Evolutionary conservation across 106 monocot genomes (phyloP).

Genomic region (Dactylorhiza incarnata): DNA sequence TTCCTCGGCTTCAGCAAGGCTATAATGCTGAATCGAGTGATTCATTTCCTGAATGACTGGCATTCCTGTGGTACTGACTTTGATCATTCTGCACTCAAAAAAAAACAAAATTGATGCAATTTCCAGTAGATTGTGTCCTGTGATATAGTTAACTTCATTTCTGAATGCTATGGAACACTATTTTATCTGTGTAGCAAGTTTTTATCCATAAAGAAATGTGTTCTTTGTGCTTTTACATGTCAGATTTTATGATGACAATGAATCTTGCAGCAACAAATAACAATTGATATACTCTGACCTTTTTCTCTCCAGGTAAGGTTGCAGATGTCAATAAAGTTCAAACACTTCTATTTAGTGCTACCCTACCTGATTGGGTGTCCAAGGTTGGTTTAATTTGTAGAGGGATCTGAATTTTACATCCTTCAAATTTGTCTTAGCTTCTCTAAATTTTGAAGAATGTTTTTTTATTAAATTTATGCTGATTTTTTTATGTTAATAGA

Average conservation of each 20-base stretch:
- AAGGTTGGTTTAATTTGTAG: slow-evolving; percentile 39
- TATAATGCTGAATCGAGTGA: no score
- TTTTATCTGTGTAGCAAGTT: neutral
- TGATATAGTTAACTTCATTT: no score
- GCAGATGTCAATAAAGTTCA: slow-evolving; percentile 86
- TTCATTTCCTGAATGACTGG: no score
- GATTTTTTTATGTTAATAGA: slow-evolving; percentile 28
- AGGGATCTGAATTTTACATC: neutral
- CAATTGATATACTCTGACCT: neutral
- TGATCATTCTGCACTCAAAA: no score
- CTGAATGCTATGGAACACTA: neutral
- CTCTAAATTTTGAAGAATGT: neutral
- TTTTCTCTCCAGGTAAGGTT: slow-evolving; percentile 58
- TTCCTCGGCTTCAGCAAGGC: no score
- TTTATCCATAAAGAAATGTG: neutral
- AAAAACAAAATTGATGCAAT: no score
- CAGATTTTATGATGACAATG: neutral
- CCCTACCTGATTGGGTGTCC: slow-evolving; percentile 88
- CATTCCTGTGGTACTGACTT: no score
- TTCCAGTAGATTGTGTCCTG: no score
- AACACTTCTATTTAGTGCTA: slow-evolving; percentile 97
- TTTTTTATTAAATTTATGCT: neutral
- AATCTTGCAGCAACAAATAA: neutral
- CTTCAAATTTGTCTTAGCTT: neutral
- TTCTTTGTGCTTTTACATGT: neutral